Base-by-base conservation (phyloP, 140 eudicot species). In the Cichorium intybus region DNA sequence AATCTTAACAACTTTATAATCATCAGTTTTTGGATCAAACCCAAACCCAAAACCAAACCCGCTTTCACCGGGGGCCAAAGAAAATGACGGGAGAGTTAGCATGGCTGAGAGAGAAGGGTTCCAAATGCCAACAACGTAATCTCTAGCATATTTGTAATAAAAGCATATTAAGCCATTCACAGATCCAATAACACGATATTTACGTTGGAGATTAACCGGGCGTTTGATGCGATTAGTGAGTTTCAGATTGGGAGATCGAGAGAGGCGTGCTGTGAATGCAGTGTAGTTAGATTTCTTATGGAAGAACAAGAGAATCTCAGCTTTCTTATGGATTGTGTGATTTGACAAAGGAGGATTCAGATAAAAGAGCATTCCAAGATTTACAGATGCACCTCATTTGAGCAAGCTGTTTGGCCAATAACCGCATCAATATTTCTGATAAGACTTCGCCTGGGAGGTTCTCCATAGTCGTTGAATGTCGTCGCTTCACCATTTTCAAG, bases 141-240 rank as follows among this genome's bases (percentile, higher is more conserved):
- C 26, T 18, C 5, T 1, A 50, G 26, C 11, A 12, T 10, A 55
- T 27, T 16, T 6, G n/a, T n/a, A n/a, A 26, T 9, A 43, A 64
- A 64, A 20, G n/a, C 70, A 64, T 28, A 64, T 47, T 48, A 64
- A 64, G 28, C 70, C 70, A 11, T 64, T 28, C 28, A 64, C 10
- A 2, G 58, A 29, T 27, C 70, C 70, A 9, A 48, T 18, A 17
- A 64, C 17, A 2, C 5, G 5, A 27, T 27, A 20, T 23, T 12
- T 22, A 48, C 14, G 1, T 23, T 21, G 67, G 3, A 10, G 2
- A 18, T 41, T 61, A 7, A 8, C 7, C 6, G 48, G 27, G 24
- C 33, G 33, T 34, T 69, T 56, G 35, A 43, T 20, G 6, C 12
- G 24, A 57, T 29, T 28, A 28, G 47, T 33, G 48, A 27, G 31